Percentiles rank a stretch among this genome's conserved stretches.
phyloP scores from a whole-genome alignment of 306 rosid species.

The Corylus heterophylla region DNA sequence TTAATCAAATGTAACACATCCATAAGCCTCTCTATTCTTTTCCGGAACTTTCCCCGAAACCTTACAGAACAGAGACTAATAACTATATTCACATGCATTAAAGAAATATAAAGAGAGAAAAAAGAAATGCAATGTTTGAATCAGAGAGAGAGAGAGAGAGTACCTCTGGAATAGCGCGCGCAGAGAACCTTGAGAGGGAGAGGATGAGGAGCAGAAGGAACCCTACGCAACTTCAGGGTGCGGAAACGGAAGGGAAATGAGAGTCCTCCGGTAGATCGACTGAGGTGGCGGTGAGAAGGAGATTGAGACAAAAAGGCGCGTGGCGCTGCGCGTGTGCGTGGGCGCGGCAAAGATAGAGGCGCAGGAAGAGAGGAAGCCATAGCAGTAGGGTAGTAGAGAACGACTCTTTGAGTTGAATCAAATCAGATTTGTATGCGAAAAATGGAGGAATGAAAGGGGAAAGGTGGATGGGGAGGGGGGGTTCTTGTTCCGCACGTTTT shows the following conservation, averaged over 20 bases:
- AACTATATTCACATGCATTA: not conserved
- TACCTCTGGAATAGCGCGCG: slow-evolving; percentile 50
- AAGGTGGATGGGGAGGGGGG: not conserved
- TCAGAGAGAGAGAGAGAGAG: not conserved
- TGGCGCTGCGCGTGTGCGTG: slow-evolving; percentile 26
- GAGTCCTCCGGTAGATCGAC: not conserved
- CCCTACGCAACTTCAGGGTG: slow-evolving; percentile 22
- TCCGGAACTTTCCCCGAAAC: not conserved
- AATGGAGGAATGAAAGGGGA: not conserved
- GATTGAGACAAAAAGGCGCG: not conserved
- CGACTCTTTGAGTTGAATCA: not conserved
- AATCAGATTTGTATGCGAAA: not conserved
- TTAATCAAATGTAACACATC: not conserved
- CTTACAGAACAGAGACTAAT: not conserved
- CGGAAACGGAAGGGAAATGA: slow-evolving; percentile 41
- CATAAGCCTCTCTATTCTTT: not conserved
- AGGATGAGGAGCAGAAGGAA: slow-evolving; percentile 32
- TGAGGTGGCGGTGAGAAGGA: slow-evolving; percentile 15
- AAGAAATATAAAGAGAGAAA: not conserved
- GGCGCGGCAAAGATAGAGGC: slow-evolving; percentile 33
- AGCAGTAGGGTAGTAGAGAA: not conserved
- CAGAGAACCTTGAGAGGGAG: slow-evolving; percentile 41
- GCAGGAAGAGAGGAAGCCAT: slow-evolving; percentile 34
- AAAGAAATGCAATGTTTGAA: not conserved
- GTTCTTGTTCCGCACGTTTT: not conserved